Percentiles rank a stretch among this genome's conserved stretches.
Evolutionary conservation across 2,329 filamentous ascomycete genomes (phyloP).

Genomic region (Amylocarpus encephaloides): DNA sequence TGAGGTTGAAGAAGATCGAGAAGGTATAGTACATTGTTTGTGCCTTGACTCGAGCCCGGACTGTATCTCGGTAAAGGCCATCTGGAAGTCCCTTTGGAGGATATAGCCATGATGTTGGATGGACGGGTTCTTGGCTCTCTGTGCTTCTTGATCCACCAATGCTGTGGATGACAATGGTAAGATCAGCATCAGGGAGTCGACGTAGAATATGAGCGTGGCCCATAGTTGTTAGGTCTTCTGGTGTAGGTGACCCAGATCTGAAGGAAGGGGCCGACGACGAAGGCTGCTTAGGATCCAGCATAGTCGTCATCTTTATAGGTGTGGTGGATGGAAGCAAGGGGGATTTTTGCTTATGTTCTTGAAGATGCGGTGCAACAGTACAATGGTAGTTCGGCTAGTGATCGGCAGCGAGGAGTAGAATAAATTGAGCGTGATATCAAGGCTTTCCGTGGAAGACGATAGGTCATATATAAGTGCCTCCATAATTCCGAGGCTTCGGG

Average conservation of each 20-base stretch:
- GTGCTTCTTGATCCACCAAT: constrained; percentile 5
- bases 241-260: constrained; percentile 2
- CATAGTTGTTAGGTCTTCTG: constrained; percentile 3
- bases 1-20: constrained; percentile 16
- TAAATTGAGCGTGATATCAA: neutral
- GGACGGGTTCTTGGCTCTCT: constrained; percentile 7
- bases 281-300: neutral
- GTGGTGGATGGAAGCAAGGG: neutral
- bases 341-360: neutral
- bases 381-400: neutral
- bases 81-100: constrained; percentile 18
- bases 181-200: constrained; percentile 4
- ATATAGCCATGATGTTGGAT: constrained; percentile 13
- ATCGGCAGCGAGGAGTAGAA: neutral
- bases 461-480: neutral
- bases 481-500: neutral
- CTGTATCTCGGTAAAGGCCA: constrained; percentile 21
- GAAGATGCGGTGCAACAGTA: neutral
- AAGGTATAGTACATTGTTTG: constrained; percentile 19
- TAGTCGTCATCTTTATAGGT: neutral
- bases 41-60: constrained; percentile 8
- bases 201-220: constrained; percentile 4
- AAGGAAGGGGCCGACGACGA: neutral
- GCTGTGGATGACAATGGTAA: constrained; percentile 5
- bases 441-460: neutral